Conservation (phyloP, 2,329 filamentous ascomycete genomes). For the Tolypocladium ophioglossoides region DNA sequence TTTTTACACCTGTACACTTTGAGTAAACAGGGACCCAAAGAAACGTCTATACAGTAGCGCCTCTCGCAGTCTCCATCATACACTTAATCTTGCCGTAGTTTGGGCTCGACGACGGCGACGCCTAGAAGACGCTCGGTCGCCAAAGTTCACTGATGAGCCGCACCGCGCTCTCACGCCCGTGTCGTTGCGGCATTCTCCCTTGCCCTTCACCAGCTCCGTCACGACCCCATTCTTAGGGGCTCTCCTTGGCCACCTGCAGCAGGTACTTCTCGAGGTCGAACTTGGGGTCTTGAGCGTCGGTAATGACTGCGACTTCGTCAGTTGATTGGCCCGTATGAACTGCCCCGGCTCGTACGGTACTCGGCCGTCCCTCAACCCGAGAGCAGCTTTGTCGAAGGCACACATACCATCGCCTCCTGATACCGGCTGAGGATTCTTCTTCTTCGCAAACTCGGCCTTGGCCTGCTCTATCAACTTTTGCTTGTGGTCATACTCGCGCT, state of each 20-base stretch:
- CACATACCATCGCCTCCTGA: slow-evolving; percentile 21
- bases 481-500: slow-evolving; percentile 86
- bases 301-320: slow-evolving; percentile 19
- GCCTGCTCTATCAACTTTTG: slow-evolving; percentile 84
- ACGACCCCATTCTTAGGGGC: slow-evolving; percentile 26
- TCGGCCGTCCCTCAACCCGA: neutral
- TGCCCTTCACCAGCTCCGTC: neutral
- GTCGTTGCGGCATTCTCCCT: neutral
- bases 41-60: slow-evolving; percentile 40
- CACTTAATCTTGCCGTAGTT: slow-evolving; percentile 19
- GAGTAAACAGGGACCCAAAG: slow-evolving; percentile 31
- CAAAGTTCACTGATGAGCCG: slow-evolving; percentile 1
- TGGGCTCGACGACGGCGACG: slow-evolving; percentile 1
- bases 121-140: slow-evolving; percentile 1
- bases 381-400: neutral
- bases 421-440: slow-evolving; percentile 44
- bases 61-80: slow-evolving; percentile 24
- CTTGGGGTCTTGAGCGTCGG: slow-evolving; percentile 71
- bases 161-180: neutral
- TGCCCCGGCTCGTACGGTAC: neutral
- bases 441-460: slow-evolving; percentile 78
- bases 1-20: slow-evolving; percentile 42
- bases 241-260: slow-evolving; percentile 47
- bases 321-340: neutral
- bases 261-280: slow-evolving; percentile 90